phyloP scores from a whole-genome alignment of 2,329 filamentous ascomycete genomes.

The Fusarium mundagurra region DNA sequence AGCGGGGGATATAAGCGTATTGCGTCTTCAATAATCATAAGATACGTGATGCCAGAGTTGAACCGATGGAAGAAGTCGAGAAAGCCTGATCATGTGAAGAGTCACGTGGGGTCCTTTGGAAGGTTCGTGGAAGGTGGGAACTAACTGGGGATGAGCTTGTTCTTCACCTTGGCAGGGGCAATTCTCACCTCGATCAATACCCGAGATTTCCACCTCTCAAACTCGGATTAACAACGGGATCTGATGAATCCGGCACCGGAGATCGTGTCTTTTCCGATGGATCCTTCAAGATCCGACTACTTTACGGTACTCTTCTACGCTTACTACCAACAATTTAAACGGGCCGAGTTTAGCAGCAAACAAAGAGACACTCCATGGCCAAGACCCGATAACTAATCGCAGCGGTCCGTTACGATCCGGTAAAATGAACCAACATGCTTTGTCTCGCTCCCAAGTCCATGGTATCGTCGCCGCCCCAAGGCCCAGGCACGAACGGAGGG shows the following conservation, averaged over 20 bases:
- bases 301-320: neutral
- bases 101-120: neutral
- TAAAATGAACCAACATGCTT: conserved; percentile 6
- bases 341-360: conserved; percentile 23
- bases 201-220: neutral
- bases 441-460: conserved; percentile 10
- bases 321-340: conserved; percentile 1
- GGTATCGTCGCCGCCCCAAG: conserved; percentile 11
- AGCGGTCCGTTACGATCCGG: conserved; percentile 4
- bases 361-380: conserved; percentile 10
- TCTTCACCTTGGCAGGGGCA: neutral
- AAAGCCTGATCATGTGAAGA: neutral
- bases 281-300: neutral
- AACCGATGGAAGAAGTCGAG: neutral
- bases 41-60: neutral
- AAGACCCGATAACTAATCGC: neutral
- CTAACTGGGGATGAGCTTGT: neutral
- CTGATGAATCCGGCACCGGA: neutral
- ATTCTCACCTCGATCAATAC: neutral
- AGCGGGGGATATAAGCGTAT: neutral
- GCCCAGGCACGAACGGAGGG: conserved; percentile 14
- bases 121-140: neutral
- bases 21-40: neutral
- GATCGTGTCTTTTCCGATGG: neutral
- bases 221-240: neutral